phyloP scores from a whole-genome alignment of 192 early-diverging fungal species.

The Coemansia pectinata region DNA sequence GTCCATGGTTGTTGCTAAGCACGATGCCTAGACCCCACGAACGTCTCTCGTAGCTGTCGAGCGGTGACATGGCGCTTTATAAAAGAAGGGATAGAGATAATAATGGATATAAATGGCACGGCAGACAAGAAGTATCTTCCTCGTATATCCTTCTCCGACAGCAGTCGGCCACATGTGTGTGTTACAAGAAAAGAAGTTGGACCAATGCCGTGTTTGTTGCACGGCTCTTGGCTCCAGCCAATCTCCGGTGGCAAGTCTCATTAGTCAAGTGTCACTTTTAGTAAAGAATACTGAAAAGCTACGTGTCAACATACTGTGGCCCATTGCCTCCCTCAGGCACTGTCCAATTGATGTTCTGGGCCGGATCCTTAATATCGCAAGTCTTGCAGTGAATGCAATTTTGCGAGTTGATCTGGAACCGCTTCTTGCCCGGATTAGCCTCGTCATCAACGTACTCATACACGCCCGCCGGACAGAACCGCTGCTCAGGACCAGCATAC shows the following conservation, averaged over 20 bases:
- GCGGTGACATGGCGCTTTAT: background rate
- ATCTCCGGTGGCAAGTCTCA: background rate
- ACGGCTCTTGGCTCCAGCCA: background rate
- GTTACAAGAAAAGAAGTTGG: background rate
- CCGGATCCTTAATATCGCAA: slow-evolving; percentile 99
- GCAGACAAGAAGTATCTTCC: background rate
- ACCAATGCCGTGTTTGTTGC: background rate
- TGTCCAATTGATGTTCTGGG: slow-evolving; percentile 99
- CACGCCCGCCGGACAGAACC: slow-evolving; percentile 98
- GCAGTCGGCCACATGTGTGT: background rate
- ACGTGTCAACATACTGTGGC: slow-evolving; percentile 74
- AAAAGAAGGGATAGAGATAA: background rate
- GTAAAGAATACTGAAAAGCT: background rate
- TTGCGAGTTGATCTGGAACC: slow-evolving; percentile 95
- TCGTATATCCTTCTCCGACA: background rate
- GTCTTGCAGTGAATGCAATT: slow-evolving; percentile 99
- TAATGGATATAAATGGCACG: background rate
- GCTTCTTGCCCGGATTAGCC: slow-evolving; percentile 79
- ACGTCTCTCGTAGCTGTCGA: slow-evolving; percentile 7
- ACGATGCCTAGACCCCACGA: slow-evolving; percentile 46
- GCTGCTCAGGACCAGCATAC: slow-evolving; percentile 92
- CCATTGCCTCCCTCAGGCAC: slow-evolving; percentile 90
- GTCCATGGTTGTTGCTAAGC: slow-evolving; percentile 15
- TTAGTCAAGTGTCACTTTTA: background rate
- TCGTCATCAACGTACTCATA: slow-evolving; percentile 98